phyloP scores from a whole-genome alignment of 805 yeast genomes.

The Metschnikowia picachoensis region DNA sequence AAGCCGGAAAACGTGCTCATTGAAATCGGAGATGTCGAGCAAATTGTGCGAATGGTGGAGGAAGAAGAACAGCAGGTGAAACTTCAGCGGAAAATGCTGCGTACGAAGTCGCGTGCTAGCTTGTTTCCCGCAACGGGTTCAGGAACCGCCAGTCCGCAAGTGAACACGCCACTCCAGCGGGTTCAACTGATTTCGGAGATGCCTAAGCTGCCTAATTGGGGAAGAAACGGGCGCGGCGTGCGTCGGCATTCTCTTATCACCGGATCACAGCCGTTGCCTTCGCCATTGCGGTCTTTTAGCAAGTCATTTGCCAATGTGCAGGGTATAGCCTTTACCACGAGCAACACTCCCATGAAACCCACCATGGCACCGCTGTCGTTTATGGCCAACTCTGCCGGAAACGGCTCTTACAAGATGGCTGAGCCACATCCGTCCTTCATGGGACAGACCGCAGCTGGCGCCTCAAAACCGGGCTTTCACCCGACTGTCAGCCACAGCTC shows the following conservation, averaged over 20 bases:
- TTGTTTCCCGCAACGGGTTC: neutral
- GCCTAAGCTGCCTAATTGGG: constrained; percentile 34
- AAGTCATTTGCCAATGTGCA: constrained; percentile 37
- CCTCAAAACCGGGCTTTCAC: constrained; percentile 1
- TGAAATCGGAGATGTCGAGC: constrained; percentile 77
- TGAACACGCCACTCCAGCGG: constrained; percentile 13
- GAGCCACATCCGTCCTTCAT: neutral
- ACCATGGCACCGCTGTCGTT: constrained; percentile 20
- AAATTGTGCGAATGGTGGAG: constrained; percentile 66
- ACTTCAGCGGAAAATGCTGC: constrained; percentile 24
- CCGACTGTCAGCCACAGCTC: constrained; percentile 12
- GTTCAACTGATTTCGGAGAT: constrained; percentile 15
- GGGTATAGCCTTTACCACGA: constrained; percentile 34
- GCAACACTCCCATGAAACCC: constrained; percentile 36
- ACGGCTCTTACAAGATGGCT: neutral
- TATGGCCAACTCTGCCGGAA: constrained; percentile 10
- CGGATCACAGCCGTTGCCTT: constrained; percentile 90
- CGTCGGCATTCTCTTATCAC: constrained; percentile 76
- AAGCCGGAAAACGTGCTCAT: constrained; percentile 29
- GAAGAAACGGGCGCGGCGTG: constrained; percentile 48
- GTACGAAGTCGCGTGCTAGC: constrained; percentile 11
- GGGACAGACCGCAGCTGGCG: neutral
- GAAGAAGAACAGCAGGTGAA: constrained; percentile 50
- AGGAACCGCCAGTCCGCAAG: constrained; percentile 8
- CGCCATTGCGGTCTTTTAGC: constrained; percentile 67